Base-by-base conservation (phyloP, 768 basidiomycete genomes). In the Trametes elegans region DNA sequence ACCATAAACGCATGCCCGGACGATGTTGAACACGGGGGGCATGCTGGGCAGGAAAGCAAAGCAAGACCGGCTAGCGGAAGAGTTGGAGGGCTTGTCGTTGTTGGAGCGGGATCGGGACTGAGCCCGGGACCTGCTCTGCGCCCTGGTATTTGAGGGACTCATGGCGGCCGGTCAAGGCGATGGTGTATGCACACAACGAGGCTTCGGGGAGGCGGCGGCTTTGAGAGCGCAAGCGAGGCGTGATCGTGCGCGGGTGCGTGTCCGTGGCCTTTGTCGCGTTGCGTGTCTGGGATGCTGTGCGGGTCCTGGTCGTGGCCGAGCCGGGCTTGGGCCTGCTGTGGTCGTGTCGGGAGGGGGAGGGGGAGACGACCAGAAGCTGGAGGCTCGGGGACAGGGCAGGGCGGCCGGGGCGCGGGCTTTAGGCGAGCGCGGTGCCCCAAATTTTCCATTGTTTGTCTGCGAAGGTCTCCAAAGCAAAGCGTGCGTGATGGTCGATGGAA, bases 1-100 rank as follows among this genome's bases (percentile, higher is more conserved):
- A 86, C 88, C 75, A 75, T 89, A 91, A 58, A 89, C 76, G 64
- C 78, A 76, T 49, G 76, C 74, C 64, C 89, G 78, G 67, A 87
- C 73, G 61, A 82, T 82, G 70, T 82, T 87, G 77, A 91, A 90
- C 61, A 80, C 72, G 38, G 84, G 79, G 60, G 86, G 80, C 87
- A 90, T 89, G 62, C 78, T 70, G 64, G 64, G 45, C 42, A 65
- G 46, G 51, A 58, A 45, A 55, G 62, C 55, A 56, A 59, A 43
- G 58, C 54, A 49, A 61, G 62, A 60, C 53, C 61, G 64, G 61
- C 63, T 65, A 58, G 67, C 58, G 56, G 70, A 40, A 36, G 57
- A 11, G 21, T 49, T 42, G 49, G 41, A 44, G 34, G 51, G 35
- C 51, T 53, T 45, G 49, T 51, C 49, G 57, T 53, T 59, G 52